A percentile compares a stretch with the other conserved stretches of the same genome.
These are phyloP conservation scores for Elasticomyces elasticus DNA, from an alignment of 495 filamentous ascomycete species.

Conservation along the genomic window DNA sequence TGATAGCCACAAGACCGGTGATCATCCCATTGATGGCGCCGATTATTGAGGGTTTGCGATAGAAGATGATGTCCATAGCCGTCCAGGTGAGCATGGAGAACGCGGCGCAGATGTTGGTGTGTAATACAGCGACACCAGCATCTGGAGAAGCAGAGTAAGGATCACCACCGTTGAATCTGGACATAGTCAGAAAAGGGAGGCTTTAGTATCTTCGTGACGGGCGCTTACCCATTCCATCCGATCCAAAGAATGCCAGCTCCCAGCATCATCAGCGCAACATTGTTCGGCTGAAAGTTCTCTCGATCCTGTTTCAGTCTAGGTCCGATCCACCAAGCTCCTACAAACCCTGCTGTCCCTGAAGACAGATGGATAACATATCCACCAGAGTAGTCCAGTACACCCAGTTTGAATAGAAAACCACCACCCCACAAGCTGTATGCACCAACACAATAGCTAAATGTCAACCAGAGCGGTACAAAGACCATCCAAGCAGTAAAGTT, in stretches of 20 bases:
- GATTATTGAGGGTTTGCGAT: slow-evolving; percentile 43
- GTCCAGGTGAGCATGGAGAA: slow-evolving; percentile 44
- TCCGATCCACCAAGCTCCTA: slow-evolving; percentile 45
- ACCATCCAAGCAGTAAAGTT: slow-evolving; percentile 49
- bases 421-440: slow-evolving; percentile 47
- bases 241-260: slow-evolving; percentile 50
- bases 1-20: slow-evolving; percentile 46
- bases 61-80: slow-evolving; percentile 38
- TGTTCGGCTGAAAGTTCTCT: slow-evolving; percentile 44
- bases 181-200: background rate
- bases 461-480: slow-evolving; percentile 49
- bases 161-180: slow-evolving; percentile 46
- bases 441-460: slow-evolving; percentile 38
- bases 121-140: slow-evolving; percentile 48
- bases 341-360: slow-evolving; percentile 47
- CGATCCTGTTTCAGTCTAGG: slow-evolving; percentile 42
- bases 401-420: slow-evolving; percentile 42
- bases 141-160: slow-evolving; percentile 46
- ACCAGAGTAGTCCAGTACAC: slow-evolving; percentile 49
- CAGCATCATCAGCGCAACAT: slow-evolving; percentile 40
- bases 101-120: slow-evolving; percentile 47
- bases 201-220: background rate
- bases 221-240: slow-evolving; percentile 43
- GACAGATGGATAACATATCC: slow-evolving; percentile 51
- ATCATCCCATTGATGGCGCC: slow-evolving; percentile 47